Evolutionary conservation across 2,329 filamentous ascomycete species (phyloP), one percentile per base, ranked within the genome.

Genomic region (Pseudocercospora eumusae): DNA sequence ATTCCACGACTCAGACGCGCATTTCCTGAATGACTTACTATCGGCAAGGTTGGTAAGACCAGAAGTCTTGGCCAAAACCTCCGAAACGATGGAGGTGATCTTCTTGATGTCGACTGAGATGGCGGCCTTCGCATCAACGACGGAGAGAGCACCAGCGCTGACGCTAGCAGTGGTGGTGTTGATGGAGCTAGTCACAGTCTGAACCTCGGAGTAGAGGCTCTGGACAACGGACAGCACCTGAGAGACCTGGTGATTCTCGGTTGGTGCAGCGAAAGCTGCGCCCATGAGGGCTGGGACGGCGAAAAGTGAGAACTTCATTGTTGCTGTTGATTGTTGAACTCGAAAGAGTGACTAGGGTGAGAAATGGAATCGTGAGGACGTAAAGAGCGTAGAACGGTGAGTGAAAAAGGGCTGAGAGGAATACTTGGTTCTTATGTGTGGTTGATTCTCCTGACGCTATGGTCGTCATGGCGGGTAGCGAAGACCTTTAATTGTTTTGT

Each of bases 241-340:
- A 18, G 13, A 36, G 42, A 62, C 45, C 45, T 66, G 64, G 25
- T 60, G 60, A 59, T 64, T 64, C 60, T 64, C 57, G 18, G 33
- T 31, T 53, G 66, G 66, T 21, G 64, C 64, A 9, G 66, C 66
- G 45, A 64, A 52, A 27, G 61, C 56, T 44, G 58, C 59, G 44
- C 56, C 47, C 57, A 64, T 56, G 36, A 68, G 56, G 58, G 64
- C 66, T 60, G 62, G 58, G 42, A 64, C 42, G 36, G 66, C 62
- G 54, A 68, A 49, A 59, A 64, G 57, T 44, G 62, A 63, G 60
- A 63, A 63, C 61, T 64, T 64, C 66, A 68, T 68, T 61, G 42
- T 68, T 56, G 61, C 49, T 62, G 61, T 50, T 58, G 55, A 13
- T 64, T 33, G 53, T 53, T 59, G 44, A 36, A 45, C 53, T 57